These are phyloP conservation scores for Sporothrix variecibatus DNA, from an alignment of 2,329 filamentous ascomycete genomes.

Conservation along the genomic window DNA sequence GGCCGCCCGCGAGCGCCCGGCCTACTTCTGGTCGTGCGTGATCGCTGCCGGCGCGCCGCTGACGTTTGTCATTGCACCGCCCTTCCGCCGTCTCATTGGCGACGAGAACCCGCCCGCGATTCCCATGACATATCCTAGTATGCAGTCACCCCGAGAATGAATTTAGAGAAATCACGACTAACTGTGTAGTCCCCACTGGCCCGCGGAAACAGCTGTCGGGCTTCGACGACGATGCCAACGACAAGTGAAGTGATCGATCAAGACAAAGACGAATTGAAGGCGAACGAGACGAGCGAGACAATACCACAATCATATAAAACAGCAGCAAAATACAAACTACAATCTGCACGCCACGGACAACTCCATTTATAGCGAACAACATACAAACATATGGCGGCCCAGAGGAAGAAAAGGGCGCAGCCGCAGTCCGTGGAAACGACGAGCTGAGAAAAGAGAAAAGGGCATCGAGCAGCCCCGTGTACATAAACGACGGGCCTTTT, in stretches of 20 bases:
- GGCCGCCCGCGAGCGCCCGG: conserved; percentile 84
- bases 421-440: not conserved
- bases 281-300: not conserved
- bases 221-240: conserved; percentile 56
- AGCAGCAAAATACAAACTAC: not conserved
- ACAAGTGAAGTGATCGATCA: conserved; percentile 22
- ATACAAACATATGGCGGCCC: not conserved
- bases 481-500: conserved; percentile 6
- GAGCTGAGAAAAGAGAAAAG: too few relatives aligned
- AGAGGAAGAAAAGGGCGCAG: not conserved
- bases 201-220: conserved; percentile 62
- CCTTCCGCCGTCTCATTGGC: conserved; percentile 70
- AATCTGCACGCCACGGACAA: not conserved
- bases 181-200: conserved; percentile 38
- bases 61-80: conserved; percentile 69
- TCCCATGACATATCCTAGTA: conserved; percentile 91
- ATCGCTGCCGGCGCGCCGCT: conserved; percentile 74
- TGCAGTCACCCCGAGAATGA: conserved; percentile 41
- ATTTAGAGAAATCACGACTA: not conserved
- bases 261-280: not conserved
- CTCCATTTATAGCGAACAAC: conserved; percentile 13
- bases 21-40: conserved; percentile 83
- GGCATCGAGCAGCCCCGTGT: not conserved
- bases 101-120: conserved; percentile 72
- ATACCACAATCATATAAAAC: not conserved